These are phyloP conservation scores for Actinomortierella ambigua DNA, from an alignment of 371 early-diverging fungal species.

Conservation along the genomic window DNA sequence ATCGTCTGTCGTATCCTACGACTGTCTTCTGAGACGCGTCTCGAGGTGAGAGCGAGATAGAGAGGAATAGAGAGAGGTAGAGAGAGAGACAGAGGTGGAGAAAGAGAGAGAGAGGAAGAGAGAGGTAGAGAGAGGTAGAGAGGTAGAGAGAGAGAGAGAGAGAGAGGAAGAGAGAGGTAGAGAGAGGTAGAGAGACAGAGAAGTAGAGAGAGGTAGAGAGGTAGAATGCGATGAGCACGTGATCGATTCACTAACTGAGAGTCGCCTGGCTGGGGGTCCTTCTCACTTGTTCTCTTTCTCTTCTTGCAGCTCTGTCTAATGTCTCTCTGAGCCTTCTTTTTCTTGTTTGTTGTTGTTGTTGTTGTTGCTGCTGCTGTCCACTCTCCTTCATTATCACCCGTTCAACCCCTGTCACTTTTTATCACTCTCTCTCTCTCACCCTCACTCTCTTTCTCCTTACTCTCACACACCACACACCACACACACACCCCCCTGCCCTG, in stretches of 20 bases:
- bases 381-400: not conserved
- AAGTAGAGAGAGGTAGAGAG: not conserved
- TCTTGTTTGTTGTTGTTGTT: not conserved
- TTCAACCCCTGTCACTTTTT: slow-evolving; percentile 12
- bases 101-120: not conserved
- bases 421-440: slow-evolving; percentile 14
- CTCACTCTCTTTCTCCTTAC: slow-evolving; percentile 9
- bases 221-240: too few species aligned
- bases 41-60: not conserved
- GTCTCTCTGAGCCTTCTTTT: too few species aligned
- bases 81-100: not conserved
- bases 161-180: not conserved
- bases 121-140: not conserved
- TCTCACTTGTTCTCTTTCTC: not conserved
- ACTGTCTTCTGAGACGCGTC: too few species aligned
- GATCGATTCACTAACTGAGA: too few species aligned
- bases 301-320: too few species aligned
- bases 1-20: too few species aligned
- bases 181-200: not conserved
- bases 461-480: slow-evolving; percentile 1
- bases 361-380: not conserved
- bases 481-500: too few species aligned
- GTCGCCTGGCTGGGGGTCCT: not conserved
- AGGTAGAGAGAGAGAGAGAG: not conserved
- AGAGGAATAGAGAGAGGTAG: not conserved